phyloP scores from a whole-genome alignment of 139 green algal genomes.

The Tetradesmus lagerheimii region DNA sequence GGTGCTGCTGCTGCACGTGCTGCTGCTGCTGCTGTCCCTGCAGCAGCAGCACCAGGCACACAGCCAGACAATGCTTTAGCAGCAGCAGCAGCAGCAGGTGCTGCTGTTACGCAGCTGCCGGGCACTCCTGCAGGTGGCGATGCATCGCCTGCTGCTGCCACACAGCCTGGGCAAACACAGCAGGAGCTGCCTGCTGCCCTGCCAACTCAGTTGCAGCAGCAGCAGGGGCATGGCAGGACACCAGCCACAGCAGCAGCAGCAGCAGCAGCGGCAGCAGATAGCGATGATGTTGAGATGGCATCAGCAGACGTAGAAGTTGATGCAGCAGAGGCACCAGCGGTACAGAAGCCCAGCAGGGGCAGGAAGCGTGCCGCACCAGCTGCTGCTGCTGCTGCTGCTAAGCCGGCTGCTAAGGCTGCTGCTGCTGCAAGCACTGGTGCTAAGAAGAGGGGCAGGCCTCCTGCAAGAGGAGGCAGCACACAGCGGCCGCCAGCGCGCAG shows the following conservation, averaged over 20 bases:
- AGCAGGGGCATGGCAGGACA: neutral
- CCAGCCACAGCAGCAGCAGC: neutral
- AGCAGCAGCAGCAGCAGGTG: neutral
- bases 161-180: neutral
- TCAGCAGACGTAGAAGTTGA: slow-evolving; percentile 10
- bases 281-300: neutral
- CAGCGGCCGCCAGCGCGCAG: neutral
- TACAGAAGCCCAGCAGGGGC: neutral
- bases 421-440: neutral
- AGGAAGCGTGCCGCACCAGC: neutral
- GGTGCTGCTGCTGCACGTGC: neutral
- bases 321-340: neutral
- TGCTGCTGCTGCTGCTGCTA: neutral
- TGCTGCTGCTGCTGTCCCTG: neutral
- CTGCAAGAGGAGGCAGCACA: neutral
- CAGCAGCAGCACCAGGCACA: slow-evolving; percentile 17
- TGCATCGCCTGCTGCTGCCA: neutral
- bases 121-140: neutral
- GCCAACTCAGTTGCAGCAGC: neutral
- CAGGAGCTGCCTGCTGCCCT: neutral
- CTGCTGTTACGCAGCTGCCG: slow-evolving; percentile 3
- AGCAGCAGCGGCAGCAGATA: neutral
- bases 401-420: neutral
- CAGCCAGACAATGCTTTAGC: neutral
- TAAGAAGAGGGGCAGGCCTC: neutral